phyloP scores from a whole-genome alignment of 176 grass and related monocot genomes.

The Triticum dicoccoides region DNA sequence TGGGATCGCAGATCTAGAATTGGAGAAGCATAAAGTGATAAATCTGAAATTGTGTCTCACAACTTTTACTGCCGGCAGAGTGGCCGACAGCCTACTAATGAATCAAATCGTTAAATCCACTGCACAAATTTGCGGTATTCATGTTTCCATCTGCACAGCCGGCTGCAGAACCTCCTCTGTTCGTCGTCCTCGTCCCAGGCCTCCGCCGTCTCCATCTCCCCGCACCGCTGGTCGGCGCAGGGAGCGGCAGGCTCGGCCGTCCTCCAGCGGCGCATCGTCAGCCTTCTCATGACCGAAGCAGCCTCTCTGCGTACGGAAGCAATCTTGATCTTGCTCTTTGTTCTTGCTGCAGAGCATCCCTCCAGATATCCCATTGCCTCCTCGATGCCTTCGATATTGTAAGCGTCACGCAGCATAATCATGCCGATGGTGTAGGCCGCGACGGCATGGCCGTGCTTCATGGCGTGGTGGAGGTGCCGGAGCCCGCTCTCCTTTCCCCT shows the following conservation, averaged over 20 bases:
- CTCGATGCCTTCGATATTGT: not conserved
- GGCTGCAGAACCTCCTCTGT: conserved; percentile 43
- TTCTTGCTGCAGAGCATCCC: not conserved
- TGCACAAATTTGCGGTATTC: conserved; percentile 36
- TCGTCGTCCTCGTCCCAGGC: conserved; percentile 26
- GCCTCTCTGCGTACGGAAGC: conserved; percentile 22
- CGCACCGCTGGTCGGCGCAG: conserved; percentile 25
- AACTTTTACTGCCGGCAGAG: not conserved
- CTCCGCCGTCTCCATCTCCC: conserved; percentile 2
- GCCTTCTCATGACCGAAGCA: conserved; percentile 15
- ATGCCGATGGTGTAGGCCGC: conserved; percentile 35
- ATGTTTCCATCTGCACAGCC: conserved; percentile 30
- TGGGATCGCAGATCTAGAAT: not conserved
- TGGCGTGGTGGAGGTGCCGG: conserved; percentile 22
- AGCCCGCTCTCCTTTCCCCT: conserved; percentile 24
- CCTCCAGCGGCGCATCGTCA: conserved; percentile 37
- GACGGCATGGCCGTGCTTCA: conserved; percentile 21
- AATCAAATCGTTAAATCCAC: not conserved
- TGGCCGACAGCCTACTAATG: not conserved
- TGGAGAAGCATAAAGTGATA: not conserved
- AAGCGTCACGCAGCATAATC: conserved; percentile 18
- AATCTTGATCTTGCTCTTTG: not conserved
- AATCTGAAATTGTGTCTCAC: not conserved
- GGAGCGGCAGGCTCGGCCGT: not conserved
- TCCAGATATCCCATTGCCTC: conserved; percentile 12